Percentiles rank a stretch among this genome's conserved stretches.
phyloP scores from a whole-genome alignment of 371 early-diverging fungal genomes.

The Actinomortierella ambigua region DNA sequence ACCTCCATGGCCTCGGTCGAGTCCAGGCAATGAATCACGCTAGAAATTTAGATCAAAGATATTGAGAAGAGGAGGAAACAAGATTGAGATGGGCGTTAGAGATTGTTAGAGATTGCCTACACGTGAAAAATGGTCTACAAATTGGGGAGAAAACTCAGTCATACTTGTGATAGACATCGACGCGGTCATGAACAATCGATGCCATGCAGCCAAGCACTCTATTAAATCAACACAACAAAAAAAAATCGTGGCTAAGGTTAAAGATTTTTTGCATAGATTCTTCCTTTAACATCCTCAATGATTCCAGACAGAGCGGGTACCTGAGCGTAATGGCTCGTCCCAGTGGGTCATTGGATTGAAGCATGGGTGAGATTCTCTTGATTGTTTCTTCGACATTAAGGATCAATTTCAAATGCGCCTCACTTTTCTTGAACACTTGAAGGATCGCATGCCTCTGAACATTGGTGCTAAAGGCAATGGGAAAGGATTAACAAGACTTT shows the following conservation, averaged over 20 bases:
- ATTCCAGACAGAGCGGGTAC: conserved; percentile 27
- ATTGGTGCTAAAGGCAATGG: conserved; percentile 61
- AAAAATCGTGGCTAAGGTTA: background rate
- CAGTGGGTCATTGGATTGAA: conserved; percentile 58
- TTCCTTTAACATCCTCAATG: too few species aligned
- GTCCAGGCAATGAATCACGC: conserved; percentile 51
- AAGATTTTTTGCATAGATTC: too few species aligned
- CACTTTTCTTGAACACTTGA: conserved; percentile 60
- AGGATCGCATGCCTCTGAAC: conserved; percentile 47
- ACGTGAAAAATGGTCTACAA: background rate
- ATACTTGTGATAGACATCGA: conserved; percentile 65
- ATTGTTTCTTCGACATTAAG: conserved; percentile 61
- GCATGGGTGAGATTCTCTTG: conserved; percentile 54
- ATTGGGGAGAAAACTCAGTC: background rate
- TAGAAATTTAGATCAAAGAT: conserved; percentile 15
- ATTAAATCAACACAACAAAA: background rate
- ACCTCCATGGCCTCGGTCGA: conserved; percentile 57
- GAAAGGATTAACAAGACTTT: background rate
- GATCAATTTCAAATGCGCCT: conserved; percentile 56
- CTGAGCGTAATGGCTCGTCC: conserved; percentile 61
- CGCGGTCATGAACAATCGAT: conserved; percentile 54
- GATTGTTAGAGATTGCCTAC: background rate
- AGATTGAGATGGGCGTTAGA: too few species aligned
- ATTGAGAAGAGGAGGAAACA: background rate
- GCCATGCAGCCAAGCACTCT: conserved; percentile 65